Conservation (phyloP, 148 eudicot genomes). For the Euryodendron excelsum region DNA sequence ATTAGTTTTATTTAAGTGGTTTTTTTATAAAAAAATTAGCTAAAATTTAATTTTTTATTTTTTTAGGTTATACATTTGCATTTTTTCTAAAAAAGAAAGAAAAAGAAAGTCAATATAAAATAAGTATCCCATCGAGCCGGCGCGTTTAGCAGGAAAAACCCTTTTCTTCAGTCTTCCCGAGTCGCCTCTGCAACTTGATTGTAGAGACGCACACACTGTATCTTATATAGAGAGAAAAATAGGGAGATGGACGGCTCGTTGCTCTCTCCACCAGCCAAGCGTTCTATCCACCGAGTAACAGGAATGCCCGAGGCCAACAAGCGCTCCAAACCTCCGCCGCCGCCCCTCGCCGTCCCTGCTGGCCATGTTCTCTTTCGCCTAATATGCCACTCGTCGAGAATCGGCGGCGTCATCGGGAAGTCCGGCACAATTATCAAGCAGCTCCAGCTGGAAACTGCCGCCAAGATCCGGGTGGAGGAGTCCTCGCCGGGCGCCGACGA, state of each 20-base stretch:
- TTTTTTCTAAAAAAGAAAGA: too few relatives aligned
- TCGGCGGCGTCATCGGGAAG: constrained; percentile 76
- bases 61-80: too few relatives aligned
- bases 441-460: constrained; percentile 48
- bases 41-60: too few relatives aligned
- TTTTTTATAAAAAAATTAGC: too few relatives aligned
- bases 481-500: constrained; percentile 35
- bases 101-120: too few relatives aligned
- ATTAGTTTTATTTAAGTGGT: too few relatives aligned
- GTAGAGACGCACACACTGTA: neutral
- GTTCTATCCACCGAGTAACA: neutral
- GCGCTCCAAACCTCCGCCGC: constrained; percentile 24
- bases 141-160: too few relatives aligned
- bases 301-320: constrained; percentile 22
- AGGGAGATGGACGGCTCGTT: constrained; percentile 8
- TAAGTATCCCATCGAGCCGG: too few relatives aligned
- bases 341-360: constrained; percentile 29
- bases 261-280: constrained; percentile 15
- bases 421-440: constrained; percentile 58
- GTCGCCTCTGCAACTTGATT: too few relatives aligned
- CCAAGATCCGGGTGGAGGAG: constrained; percentile 60
- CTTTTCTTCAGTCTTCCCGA: too few relatives aligned
- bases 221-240: neutral
- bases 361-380: constrained; percentile 52
- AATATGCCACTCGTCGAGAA: constrained; percentile 59